Evolutionary conservation across 805 yeast species (phyloP).

Genomic region (Myxozyma lipomycoides): DNA sequence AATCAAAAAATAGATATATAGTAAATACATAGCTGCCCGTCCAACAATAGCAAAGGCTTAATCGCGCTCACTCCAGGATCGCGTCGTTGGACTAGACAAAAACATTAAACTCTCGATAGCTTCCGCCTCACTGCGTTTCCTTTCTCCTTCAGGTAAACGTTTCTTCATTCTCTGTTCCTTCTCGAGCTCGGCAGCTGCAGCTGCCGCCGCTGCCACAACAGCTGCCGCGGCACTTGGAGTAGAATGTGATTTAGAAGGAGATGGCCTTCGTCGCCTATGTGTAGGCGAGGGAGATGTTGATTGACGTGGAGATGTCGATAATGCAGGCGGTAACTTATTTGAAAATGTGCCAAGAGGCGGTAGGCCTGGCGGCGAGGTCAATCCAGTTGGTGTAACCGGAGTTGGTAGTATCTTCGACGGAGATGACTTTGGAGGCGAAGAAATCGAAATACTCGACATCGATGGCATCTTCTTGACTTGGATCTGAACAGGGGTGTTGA

Average conservation of each 20-base stretch:
- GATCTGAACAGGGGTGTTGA: constrained; percentile 1
- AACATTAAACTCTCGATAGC: constrained; percentile 28
- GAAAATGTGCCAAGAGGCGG: constrained; percentile 26
- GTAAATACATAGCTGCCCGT: too few species aligned
- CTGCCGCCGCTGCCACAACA: constrained; percentile 20
- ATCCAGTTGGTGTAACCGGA: constrained; percentile 9
- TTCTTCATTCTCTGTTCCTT: neutral
- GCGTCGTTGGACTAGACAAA: constrained; percentile 25
- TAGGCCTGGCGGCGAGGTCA: constrained; percentile 12
- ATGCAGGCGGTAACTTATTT: constrained; percentile 21
- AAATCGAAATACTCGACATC: neutral
- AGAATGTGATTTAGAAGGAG: neutral
- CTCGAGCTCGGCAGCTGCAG: constrained; percentile 14
- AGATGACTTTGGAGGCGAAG: neutral
- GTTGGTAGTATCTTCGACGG: constrained; percentile 5
- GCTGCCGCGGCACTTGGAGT: constrained; percentile 12
- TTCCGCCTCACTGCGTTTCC: constrained; percentile 24
- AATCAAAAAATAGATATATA: too few species aligned
- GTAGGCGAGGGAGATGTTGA: constrained; percentile 19
- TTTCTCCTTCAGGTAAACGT: constrained; percentile 2
- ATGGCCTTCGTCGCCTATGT: neutral
- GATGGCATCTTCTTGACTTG: neutral
- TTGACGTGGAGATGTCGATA: constrained; percentile 3
- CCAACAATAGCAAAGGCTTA: neutral
- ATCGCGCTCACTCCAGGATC: constrained; percentile 16